Evolutionary conservation across 2,329 filamentous ascomycete genomes (phyloP).

Genomic region (Huntiella savannae): DNA sequence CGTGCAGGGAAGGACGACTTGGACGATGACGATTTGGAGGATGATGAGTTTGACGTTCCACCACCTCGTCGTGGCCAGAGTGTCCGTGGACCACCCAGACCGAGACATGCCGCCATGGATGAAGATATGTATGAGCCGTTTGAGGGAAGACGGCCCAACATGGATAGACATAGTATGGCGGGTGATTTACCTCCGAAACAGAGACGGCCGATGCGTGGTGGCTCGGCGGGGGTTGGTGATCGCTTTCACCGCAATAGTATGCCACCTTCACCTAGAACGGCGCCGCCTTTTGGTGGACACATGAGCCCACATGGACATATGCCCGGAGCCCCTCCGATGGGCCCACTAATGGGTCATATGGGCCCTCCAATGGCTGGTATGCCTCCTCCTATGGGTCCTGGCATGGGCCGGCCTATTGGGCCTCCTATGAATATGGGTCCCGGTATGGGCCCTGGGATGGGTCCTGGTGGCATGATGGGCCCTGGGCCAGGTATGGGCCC

Average conservation of each 20-base stretch:
- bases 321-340: slow-evolving; percentile 6
- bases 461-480: slow-evolving; percentile 1
- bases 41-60: not conserved
- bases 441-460: slow-evolving; percentile 1
- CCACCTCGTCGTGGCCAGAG: not conserved
- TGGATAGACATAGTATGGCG: slow-evolving; percentile 9
- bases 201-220: slow-evolving; percentile 7
- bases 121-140: slow-evolving; percentile 9
- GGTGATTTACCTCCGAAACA: slow-evolving; percentile 8
- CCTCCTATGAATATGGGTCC: slow-evolving; percentile 2
- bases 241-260: slow-evolving; percentile 8
- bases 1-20: slow-evolving; percentile 3
- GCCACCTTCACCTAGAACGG: slow-evolving; percentile 9
- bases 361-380: not conserved
- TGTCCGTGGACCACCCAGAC: not conserved
- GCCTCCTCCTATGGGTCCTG: slow-evolving; percentile 1
- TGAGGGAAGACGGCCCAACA: not conserved
- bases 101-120: slow-evolving; percentile 1
- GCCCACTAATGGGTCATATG: slow-evolving; percentile 4
- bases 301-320: slow-evolving; percentile 2
- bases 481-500: slow-evolving; percentile 1
- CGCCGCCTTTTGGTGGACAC: slow-evolving; percentile 6
- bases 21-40: slow-evolving; percentile 10
- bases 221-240: slow-evolving; percentile 2
- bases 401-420: slow-evolving; percentile 2